Evolutionary conservation across 2,329 filamentous ascomycete genomes (phyloP).

Genomic region (Colletotrichum lentis): DNA sequence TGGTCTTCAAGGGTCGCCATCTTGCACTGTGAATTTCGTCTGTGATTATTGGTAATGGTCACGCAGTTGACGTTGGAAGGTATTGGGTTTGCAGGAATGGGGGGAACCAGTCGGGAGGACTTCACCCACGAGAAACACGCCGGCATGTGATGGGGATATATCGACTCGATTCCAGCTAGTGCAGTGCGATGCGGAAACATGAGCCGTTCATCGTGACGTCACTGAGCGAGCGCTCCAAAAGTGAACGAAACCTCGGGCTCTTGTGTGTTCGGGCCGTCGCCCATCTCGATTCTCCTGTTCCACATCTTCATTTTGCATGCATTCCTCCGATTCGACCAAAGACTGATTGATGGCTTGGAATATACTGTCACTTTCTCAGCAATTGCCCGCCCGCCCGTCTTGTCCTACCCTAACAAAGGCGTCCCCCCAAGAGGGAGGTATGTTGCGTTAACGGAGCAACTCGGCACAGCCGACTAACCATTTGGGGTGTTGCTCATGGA

Average conservation of each 20-base stretch:
- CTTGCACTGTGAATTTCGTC: too few species aligned
- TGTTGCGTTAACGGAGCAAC: not conserved
- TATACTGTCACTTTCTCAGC: not conserved
- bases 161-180: too few species aligned
- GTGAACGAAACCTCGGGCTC: not conserved
- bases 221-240: not conserved
- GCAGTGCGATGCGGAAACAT: too few species aligned
- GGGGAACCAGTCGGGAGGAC: not conserved
- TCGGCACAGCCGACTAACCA: not conserved
- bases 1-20: slow-evolving; percentile 20
- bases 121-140: not conserved
- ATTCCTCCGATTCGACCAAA: not conserved
- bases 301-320: slow-evolving; percentile 9
- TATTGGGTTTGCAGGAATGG: not conserved
- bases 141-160: not conserved
- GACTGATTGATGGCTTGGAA: not conserved
- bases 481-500: not conserved
- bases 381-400: not conserved
- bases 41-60: too few species aligned
- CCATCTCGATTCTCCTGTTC: not conserved
- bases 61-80: not conserved
- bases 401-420: not conserved
- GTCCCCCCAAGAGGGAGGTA: not conserved
- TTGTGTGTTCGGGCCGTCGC: not conserved
- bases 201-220: slow-evolving; percentile 33